Base-by-base conservation (phyloP, 768 basidiomycete genomes). In the Trametes punicea region DNA sequence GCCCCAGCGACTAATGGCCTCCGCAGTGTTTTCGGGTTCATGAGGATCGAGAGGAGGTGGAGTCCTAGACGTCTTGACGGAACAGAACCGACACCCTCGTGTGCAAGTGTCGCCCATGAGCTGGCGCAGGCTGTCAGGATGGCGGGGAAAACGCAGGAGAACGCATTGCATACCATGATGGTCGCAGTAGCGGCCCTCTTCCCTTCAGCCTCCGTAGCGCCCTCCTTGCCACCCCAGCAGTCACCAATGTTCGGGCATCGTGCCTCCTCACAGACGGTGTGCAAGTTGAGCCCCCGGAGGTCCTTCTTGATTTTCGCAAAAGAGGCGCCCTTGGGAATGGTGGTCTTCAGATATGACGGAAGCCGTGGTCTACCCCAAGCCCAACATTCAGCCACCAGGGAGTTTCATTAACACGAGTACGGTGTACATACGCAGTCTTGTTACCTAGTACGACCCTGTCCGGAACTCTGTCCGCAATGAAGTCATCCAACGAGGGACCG, bases 61-160 rank as follows among this genome's bases (percentile, higher is more conserved):
- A 0, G 84, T 69, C 48, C 81, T 78, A 2, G 93, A 93, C 0
- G 97, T 99, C 76, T 97, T 97, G 47, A 99, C 93, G 8, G 95
- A 90, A 66, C 97, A 99, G 68, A 99, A 99, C 51, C 95, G 80
- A 72, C 97, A 99, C 2, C 94, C 97, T 66, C 97, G 85, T 31
- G 97, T 99, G 68, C 97, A 99, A 13, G 93, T 97, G 74, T 98
- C 96, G 8, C 97, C 97, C 97, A 99, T 98, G 13, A 99, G 76
- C 95, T 98, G 62, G n/a, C 40, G 30, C 13, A 40, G 26, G 18
- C 13, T 15, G 46, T 51, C 16, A 63, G 34, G 27, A 34, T 49
- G 39, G n/a, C 36, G 26, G 30, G 23, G n/a, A 20, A 30, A 20
- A 58, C 15, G 51, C 8, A 42, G 7, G n/a, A 41, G 30, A 36